These are phyloP conservation scores for Trichophyton simii DNA, from an alignment of 2,329 filamentous ascomycete genomes.

Conservation along the genomic window DNA sequence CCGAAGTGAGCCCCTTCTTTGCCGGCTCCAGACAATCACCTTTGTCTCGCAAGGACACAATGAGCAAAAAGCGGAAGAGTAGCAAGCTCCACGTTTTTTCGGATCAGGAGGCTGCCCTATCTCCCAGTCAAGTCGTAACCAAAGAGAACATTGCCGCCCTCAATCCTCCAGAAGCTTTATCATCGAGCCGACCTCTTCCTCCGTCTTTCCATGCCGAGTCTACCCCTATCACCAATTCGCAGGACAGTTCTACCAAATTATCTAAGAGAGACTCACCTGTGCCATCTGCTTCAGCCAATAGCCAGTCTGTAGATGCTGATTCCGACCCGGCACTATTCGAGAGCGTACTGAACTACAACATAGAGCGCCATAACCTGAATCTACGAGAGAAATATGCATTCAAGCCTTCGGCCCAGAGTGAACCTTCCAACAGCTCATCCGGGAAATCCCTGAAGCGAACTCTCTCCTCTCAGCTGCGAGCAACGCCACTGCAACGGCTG, in stretches of 20 bases:
- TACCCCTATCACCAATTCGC: not conserved
- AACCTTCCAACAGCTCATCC: not conserved
- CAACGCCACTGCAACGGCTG: constrained; percentile 32
- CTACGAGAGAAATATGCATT: constrained; percentile 1
- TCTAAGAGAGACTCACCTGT: not conserved
- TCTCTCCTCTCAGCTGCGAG: constrained; percentile 10
- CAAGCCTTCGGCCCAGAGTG: not conserved
- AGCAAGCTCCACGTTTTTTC: constrained; percentile 40
- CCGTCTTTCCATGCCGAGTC: not conserved
- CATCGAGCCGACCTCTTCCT: not conserved
- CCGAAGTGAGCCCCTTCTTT: constrained; percentile 39
- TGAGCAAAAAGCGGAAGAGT: constrained; percentile 32
- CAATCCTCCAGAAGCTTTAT: too few relatives aligned
- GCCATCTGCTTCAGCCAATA: not conserved
- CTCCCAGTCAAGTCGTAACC: not conserved
- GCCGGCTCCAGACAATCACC: constrained; percentile 11
- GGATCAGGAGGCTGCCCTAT: constrained; percentile 27
- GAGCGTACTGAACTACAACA: constrained; percentile 1
- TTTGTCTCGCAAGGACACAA: constrained; percentile 14
- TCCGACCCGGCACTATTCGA: not conserved
- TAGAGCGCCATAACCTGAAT: not conserved
- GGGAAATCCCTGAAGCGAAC: not conserved
- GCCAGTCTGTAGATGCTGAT: not conserved
- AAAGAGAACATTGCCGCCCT: not conserved
- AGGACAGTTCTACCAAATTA: not conserved